phyloP scores from a whole-genome alignment of 1,139 yeast species.

The Sugiyamaella grinbergsii region DNA sequence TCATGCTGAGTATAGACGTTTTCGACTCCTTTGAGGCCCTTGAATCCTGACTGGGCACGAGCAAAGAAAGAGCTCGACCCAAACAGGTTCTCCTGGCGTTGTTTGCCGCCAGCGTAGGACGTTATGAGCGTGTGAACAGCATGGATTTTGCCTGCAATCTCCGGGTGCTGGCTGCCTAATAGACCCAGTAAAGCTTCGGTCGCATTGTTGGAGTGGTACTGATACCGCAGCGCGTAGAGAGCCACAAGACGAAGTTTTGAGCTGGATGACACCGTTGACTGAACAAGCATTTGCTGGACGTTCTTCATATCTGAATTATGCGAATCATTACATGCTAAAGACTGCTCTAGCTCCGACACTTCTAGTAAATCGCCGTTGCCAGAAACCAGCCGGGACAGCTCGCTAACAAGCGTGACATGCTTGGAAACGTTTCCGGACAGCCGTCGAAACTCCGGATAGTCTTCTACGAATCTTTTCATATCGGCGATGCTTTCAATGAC shows the following conservation, averaged over 20 bases:
- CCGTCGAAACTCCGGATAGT: slow-evolving; percentile 89
- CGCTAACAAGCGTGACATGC: slow-evolving; percentile 87
- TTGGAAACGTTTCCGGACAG: slow-evolving; percentile 88
- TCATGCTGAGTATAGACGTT: slow-evolving; percentile 71
- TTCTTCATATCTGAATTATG: slow-evolving; percentile 54
- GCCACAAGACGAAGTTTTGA: slow-evolving; percentile 64
- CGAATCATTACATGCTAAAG: slow-evolving; percentile 67
- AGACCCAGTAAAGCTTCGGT: slow-evolving; percentile 44
- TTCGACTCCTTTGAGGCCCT: slow-evolving; percentile 51
- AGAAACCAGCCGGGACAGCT: slow-evolving; percentile 69
- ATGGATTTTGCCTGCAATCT: slow-evolving; percentile 26
- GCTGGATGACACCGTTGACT: slow-evolving; percentile 39
- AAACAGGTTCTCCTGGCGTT: slow-evolving; percentile 51
- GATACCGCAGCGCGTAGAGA: slow-evolving; percentile 72
- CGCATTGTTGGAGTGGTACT: slow-evolving; percentile 49
- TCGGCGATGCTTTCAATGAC: slow-evolving; percentile 79
- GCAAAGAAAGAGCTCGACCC: slow-evolving; percentile 46
- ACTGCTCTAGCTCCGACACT: slow-evolving; percentile 87
- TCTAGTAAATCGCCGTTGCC: slow-evolving; percentile 69
- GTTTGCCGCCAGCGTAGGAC: slow-evolving; percentile 46
- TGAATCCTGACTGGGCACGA: slow-evolving; percentile 48
- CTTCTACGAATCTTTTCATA: slow-evolving; percentile 85
- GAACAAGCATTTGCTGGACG: slow-evolving; percentile 48
- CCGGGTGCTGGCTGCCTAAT: slow-evolving; percentile 43
- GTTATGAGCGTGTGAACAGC: slow-evolving; percentile 34